Evolutionary conservation across 139 green algal species (phyloP), one percentile per base, ranked within the genome.

Genomic region (Chlamydomonas schloesseri): DNA sequence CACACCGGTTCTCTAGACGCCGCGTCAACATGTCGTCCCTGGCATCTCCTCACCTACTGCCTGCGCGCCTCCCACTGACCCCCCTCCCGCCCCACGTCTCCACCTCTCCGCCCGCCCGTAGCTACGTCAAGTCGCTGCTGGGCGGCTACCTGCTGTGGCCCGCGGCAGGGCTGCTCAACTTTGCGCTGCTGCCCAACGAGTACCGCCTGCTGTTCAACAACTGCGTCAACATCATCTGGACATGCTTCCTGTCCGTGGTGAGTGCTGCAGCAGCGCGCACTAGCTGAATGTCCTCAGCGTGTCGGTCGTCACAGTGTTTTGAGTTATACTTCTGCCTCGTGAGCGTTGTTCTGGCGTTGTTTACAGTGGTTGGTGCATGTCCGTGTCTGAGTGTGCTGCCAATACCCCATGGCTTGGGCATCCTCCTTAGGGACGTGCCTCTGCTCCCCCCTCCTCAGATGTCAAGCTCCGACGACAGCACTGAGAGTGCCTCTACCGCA

Each of bases 131-230:
- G 4, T 84, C 91, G 20, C 65, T 94, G 23, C 85, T 81, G 57
- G 83, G 81, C 55, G 89, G 88, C 74, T 94, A 95, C 70, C n/a
- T 87, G 58, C 81, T 95, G 64, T 95, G 92, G 92, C 92, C 92
- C 10, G 88, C 71, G 4, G 92, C 92, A 23, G 87, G 93, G 53
- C 36, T 93, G 28, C 73, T 95, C 87, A 95, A 94, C 89, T 95
- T 95, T 73, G 87, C 84, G 13, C 88, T 92, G 31, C 87, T 94
- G 47, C 91, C 92, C 23, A 65, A 82, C 37, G 65, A 89, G 58
- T 89, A 93, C 81, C 91, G 92, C 62, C 82, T 94, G 36, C 87
- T 95, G 17, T 95, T 92, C 71, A 85, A 89, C 57, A 95, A 95
- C 71, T 69, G 65, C 31, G 71, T 93, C 72, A 81, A 90, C 72